A percentile compares a stretch with the other conserved stretches of the same genome.
phyloP scores from a whole-genome alignment of 2,329 filamentous ascomycete species.

The Paraconiothyrium sp. region DNA sequence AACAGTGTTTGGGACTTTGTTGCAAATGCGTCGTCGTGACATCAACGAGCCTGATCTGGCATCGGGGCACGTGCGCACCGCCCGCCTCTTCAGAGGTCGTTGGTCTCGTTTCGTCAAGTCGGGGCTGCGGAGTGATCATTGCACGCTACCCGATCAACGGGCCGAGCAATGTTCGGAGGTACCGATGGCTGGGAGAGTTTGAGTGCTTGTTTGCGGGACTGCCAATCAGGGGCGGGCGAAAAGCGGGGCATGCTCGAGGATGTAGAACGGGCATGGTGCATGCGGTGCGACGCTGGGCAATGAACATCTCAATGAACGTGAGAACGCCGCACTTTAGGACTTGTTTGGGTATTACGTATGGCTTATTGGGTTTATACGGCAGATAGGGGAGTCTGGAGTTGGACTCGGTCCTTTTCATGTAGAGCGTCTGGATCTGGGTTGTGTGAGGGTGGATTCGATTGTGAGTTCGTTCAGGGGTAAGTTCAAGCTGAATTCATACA shows the following conservation, averaged over 20 bases:
- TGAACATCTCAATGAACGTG: not conserved
- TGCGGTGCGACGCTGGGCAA: not conserved
- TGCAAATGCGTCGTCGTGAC: constrained; percentile 17
- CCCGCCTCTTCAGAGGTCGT: not conserved
- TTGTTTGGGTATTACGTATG: constrained; percentile 11
- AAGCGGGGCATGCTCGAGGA: not conserved
- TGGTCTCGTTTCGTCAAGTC: not conserved
- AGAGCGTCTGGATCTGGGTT: not conserved
- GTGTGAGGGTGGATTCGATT: too few species aligned
- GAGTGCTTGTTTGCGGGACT: not conserved
- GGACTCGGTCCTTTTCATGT: not conserved
- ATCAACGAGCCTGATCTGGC: constrained; percentile 16
- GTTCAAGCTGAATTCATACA: not conserved
- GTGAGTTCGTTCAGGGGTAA: not conserved
- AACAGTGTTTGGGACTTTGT: constrained; percentile 2
- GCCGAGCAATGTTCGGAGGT: not conserved
- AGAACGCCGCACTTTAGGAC: constrained; percentile 10
- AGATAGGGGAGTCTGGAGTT: not conserved
- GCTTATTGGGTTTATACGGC: constrained; percentile 12
- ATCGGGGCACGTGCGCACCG: constrained; percentile 12
- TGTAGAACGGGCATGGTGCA: not conserved
- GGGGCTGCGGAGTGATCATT: not conserved
- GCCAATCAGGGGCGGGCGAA: not conserved
- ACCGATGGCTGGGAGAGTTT: not conserved
- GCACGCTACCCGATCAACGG: constrained; percentile 2